These are phyloP conservation scores for Colletotrichum chlorophyti DNA, from an alignment of 2,329 filamentous ascomycete species.

Conservation along the genomic window DNA sequence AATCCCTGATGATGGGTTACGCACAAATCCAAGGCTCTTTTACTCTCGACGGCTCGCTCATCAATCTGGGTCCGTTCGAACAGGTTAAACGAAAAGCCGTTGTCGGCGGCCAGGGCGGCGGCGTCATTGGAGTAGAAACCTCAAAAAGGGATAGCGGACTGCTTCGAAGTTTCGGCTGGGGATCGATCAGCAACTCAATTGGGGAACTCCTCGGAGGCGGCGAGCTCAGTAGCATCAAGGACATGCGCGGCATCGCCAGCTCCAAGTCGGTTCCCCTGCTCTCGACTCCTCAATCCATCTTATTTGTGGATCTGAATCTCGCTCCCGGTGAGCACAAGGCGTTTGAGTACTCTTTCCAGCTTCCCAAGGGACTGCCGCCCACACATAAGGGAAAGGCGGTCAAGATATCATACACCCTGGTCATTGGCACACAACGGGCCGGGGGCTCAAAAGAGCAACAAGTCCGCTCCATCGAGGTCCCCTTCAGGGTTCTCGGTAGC, in stretches of 20 bases:
- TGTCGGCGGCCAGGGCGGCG: constrained; percentile 84
- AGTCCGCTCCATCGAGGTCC: constrained; percentile 88
- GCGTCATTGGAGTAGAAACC: constrained; percentile 81
- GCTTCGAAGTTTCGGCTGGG: constrained; percentile 86
- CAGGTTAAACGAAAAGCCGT: constrained; percentile 95
- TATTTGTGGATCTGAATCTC: constrained; percentile 92
- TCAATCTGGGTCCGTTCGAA: constrained; percentile 90
- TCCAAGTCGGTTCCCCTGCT: constrained; percentile 88
- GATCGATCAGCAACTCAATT: constrained; percentile 84
- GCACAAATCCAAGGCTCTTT: constrained; percentile 94
- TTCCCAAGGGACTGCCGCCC: constrained; percentile 90
- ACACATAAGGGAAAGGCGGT: constrained; percentile 91
- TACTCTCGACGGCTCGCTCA: constrained; percentile 86
- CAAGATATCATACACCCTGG: constrained; percentile 89
- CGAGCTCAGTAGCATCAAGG: constrained; percentile 91
- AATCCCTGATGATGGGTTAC: constrained; percentile 97
- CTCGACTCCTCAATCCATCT: constrained; percentile 92
- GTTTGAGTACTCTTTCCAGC: constrained; percentile 84
- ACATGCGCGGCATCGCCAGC: constrained; percentile 89
- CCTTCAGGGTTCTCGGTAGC: constrained; percentile 91
- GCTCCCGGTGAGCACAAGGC: constrained; percentile 87
- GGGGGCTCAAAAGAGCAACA: constrained; percentile 81
- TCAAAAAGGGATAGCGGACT: constrained; percentile 79
- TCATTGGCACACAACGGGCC: constrained; percentile 89
- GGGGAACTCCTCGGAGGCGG: constrained; percentile 85